phyloP scores from a whole-genome alignment of 139 green algal genomes.

The Diplosphaera chodatii region DNA sequence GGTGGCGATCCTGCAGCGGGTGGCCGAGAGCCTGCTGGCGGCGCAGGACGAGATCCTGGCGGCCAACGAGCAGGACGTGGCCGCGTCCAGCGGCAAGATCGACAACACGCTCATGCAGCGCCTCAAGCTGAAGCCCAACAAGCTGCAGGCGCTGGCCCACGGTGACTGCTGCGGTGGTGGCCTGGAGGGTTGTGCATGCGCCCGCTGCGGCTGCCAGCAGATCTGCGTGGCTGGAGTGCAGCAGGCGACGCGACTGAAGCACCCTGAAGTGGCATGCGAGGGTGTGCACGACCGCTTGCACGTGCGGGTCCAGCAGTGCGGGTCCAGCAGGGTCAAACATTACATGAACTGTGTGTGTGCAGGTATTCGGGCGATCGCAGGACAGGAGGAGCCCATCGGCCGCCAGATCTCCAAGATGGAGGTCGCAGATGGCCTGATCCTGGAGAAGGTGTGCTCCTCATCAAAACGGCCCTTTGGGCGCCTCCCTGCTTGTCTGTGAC shows the following conservation, averaged over 20 bases:
- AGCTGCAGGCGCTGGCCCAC: conserved; percentile 78
- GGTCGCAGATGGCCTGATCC: conserved; percentile 83
- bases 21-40: conserved; percentile 74
- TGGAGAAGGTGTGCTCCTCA: conserved; percentile 85
- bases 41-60: conserved; percentile 71
- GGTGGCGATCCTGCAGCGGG: conserved; percentile 54
- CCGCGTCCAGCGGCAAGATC: conserved; percentile 40
- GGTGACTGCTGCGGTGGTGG: conserved; percentile 7
- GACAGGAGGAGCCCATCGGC: conserved; percentile 75
- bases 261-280: too few species aligned
- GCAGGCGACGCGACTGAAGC: too few species aligned
- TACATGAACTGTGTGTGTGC: too few species aligned
- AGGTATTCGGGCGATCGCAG: conserved; percentile 84
- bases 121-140: conserved; percentile 85
- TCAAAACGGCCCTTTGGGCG: too few species aligned
- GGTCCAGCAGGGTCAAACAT: too few species aligned
- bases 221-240: too few species aligned
- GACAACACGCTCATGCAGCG: conserved; percentile 81
- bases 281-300: too few species aligned
- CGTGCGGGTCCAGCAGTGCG: too few species aligned
- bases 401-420: conserved; percentile 38
- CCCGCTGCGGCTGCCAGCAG: too few species aligned
- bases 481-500: too few species aligned
- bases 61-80: conserved; percentile 80
- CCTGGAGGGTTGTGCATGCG: too few species aligned